Evolutionary conservation across 306 rosid genomes (phyloP), one percentile per base, ranked within the genome.

Genomic region (Pterocarpus santalinus): DNA sequence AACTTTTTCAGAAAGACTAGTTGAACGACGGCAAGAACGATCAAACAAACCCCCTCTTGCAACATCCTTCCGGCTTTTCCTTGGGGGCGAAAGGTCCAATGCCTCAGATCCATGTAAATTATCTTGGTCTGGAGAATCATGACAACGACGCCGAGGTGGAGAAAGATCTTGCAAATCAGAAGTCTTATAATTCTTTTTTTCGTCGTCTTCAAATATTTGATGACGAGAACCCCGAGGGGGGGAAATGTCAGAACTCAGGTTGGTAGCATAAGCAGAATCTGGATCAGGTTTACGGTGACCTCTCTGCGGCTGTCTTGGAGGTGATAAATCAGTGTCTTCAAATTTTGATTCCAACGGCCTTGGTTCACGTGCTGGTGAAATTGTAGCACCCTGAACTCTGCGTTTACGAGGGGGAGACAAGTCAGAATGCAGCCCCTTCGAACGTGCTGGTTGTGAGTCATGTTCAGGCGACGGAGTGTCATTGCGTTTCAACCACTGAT

Each of bases 71-170:
- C 69, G 83, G 13, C 85, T 84, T 80, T 83, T 92, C 85, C 95
- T 94, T 10, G 90, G 90, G 33, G 93, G 94, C 28, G 94, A 90
- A 84, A 92, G 88, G 88, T 94, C 94, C 7, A 67, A 69, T 9
- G 68, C 85, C 34, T 41, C 66, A 3, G 85, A 81, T 68, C 52
- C 63, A 79, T 69, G 86, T 43, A 79, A 72, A 66, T 73, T 80
- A 68, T 77, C 91, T 16, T 58, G 84, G 34, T 69, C 46, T 38
- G 80, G 79, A 66, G 90, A 85, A 61, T 73, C 87, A 67, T 55
- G 86, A 78, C 62, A 67, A 78, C 72, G 78, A 44, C 78, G 79
- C 57, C 83, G 88, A 36, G 91, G 90, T 8, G 89, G 88, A 81
- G 91, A 92, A 39, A 85, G 65, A 65, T 91, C 97, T 55, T 73